phyloP scores from a whole-genome alignment of 2,329 filamentous ascomycete genomes.

The Arthroderma uncinatum region DNA sequence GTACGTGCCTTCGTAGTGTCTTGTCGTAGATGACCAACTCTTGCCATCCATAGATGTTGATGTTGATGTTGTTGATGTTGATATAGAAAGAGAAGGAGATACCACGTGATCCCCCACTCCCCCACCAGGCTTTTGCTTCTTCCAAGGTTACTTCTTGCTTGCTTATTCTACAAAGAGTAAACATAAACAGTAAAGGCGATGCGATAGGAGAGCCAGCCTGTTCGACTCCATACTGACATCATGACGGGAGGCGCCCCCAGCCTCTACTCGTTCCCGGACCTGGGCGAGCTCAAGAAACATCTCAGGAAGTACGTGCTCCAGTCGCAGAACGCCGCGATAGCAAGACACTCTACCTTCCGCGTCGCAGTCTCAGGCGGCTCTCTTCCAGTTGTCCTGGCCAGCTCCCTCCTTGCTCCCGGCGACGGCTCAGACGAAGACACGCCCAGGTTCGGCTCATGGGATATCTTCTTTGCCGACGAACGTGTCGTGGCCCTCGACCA shows the following conservation, averaged over 20 bases:
- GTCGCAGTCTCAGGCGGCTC: slow-evolving; percentile 89
- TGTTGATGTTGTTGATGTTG: no score
- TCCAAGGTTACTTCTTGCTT: no score
- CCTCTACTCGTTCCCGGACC: slow-evolving; percentile 68
- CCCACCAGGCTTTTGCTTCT: not conserved
- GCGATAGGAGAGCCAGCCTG: not conserved
- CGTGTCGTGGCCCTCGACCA: slow-evolving; percentile 86
- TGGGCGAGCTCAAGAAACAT: slow-evolving; percentile 59
- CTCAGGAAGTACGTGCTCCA: slow-evolving; percentile 75
- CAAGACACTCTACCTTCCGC: slow-evolving; percentile 76
- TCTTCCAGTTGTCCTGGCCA: slow-evolving; percentile 74
- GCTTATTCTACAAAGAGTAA: not conserved
- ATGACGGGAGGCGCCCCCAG: slow-evolving; percentile 34
- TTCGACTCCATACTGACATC: slow-evolving; percentile 10
- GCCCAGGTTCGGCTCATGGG: slow-evolving; percentile 76
- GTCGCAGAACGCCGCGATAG: slow-evolving; percentile 66
- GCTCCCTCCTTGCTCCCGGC: slow-evolving; percentile 58
- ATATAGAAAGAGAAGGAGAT: no score
- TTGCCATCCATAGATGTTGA: no score
- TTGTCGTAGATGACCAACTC: no score
- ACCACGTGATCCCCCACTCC: no score
- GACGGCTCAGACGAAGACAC: slow-evolving; percentile 46
- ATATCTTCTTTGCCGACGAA: slow-evolving; percentile 98
- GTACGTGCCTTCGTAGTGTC: no score
- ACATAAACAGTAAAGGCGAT: not conserved